phyloP scores from a whole-genome alignment of 1,139 yeast species.

The Saccharomyces pastorianus region DNA sequence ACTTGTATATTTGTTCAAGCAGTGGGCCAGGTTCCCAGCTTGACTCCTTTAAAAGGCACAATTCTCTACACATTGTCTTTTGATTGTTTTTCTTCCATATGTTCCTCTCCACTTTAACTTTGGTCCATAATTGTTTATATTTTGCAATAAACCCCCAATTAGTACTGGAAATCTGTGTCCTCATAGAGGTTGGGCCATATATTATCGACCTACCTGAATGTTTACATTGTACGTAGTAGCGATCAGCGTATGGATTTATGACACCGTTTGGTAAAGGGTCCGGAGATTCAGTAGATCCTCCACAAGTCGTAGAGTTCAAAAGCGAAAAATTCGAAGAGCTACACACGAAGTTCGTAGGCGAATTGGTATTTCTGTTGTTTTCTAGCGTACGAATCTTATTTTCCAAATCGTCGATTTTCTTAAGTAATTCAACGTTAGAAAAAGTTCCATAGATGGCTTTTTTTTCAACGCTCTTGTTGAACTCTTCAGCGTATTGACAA shows the following conservation, averaged over 20 bases:
- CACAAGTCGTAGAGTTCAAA: neutral
- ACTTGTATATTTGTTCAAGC: conserved; percentile 13
- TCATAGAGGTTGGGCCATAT: conserved; percentile 26
- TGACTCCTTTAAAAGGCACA: conserved; percentile 1
- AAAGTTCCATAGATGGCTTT: neutral
- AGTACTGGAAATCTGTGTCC: conserved; percentile 14
- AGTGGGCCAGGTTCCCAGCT: conserved; percentile 5
- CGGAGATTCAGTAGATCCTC: neutral
- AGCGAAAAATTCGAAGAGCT: neutral
- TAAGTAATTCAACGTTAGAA: neutral
- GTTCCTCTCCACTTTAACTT: conserved; percentile 17
- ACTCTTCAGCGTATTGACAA: conserved; percentile 22
- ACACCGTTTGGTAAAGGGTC: neutral
- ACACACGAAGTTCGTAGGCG: neutral
- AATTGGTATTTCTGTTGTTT: neutral
- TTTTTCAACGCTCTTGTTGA: neutral
- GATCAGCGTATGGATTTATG: conserved; percentile 15
- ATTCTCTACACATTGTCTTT: conserved; percentile 6
- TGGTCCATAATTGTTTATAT: conserved; percentile 21
- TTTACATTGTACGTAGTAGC: conserved; percentile 12
- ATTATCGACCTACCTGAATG: conserved; percentile 14
- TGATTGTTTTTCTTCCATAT: conserved; percentile 15
- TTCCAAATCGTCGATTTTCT: conserved; percentile 5
- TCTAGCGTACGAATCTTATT: neutral
- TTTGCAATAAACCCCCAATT: conserved; percentile 18